Evolutionary conservation across 1,284 basidiomycete genomes (phyloP).

Genomic region (Amylostereum areolatum): DNA sequence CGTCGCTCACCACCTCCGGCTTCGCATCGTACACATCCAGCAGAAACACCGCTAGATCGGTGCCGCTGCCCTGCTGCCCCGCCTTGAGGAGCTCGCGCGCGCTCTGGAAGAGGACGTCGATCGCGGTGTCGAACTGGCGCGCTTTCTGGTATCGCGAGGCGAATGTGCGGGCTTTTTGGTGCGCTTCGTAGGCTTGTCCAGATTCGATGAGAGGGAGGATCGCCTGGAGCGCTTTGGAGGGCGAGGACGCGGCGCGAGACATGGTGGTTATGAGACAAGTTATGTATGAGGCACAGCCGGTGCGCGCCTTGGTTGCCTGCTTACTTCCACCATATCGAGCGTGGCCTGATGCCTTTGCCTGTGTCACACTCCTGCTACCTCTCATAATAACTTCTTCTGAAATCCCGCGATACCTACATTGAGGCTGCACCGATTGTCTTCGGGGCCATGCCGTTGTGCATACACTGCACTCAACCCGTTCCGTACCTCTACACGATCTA

Average conservation of each 20-base stretch:
- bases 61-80: conserved; percentile 83
- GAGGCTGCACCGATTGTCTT: too few species aligned
- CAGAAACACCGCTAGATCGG: conserved; percentile 74
- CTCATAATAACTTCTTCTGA: too few species aligned
- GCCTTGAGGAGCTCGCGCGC: conserved; percentile 81
- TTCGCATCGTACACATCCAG: conserved; percentile 77
- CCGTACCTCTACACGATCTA: conserved; percentile 81
- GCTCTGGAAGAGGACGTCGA: conserved; percentile 84
- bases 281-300: too few species aligned
- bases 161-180: conserved; percentile 92
- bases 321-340: too few species aligned
- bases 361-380: too few species aligned
- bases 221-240: conserved; percentile 62
- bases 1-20: conserved; percentile 60
- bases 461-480: conserved; percentile 63
- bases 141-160: conserved; percentile 82
- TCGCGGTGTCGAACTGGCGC: conserved; percentile 72
- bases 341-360: too few species aligned
- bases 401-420: too few species aligned
- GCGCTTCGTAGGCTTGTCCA: conserved; percentile 81
- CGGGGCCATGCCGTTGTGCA: conserved; percentile 74
- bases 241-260: conserved; percentile 29
- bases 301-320: too few species aligned
- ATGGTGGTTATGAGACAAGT: background rate
- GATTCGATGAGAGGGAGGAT: conserved; percentile 69